Percentiles rank a stretch among this genome's conserved stretches.
Evolutionary conservation across 139 green algal genomes (phyloP).

Genomic region (Trebouxia sp.): DNA sequence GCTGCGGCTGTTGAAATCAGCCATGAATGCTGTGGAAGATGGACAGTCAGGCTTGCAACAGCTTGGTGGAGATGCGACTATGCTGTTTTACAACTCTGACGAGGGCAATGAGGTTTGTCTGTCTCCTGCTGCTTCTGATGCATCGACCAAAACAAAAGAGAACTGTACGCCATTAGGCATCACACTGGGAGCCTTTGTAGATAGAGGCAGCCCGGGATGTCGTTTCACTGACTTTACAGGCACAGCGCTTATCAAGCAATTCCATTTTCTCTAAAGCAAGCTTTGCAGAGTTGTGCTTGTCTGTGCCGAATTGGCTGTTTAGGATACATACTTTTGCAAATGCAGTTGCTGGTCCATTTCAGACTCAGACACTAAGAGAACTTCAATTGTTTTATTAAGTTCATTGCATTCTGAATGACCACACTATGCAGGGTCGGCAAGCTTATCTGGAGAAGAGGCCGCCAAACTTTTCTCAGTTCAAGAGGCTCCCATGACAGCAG

Average conservation of each 20-base stretch:
- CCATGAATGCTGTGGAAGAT: slow-evolving; percentile 96
- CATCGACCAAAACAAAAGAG: not conserved
- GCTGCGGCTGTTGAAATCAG: slow-evolving; percentile 89
- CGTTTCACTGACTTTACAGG: not conserved
- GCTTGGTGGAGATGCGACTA: slow-evolving; percentile 91
- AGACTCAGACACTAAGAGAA: too few species aligned
- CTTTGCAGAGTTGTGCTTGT: not conserved
- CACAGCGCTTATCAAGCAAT: not conserved
- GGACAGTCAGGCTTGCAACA: slow-evolving; percentile 93
- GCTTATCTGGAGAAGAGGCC: slow-evolving; percentile 87
- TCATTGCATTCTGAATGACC: not conserved
- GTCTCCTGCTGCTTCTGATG: not conserved
- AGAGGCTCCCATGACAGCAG: slow-evolving; percentile 71
- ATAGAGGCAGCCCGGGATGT: not conserved
- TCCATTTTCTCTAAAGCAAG: not conserved
- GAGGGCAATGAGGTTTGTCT: slow-evolving; percentile 86
- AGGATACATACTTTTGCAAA: too few species aligned
- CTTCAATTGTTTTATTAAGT: too few species aligned
- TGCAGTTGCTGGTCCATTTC: too few species aligned
- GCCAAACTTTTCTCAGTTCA: slow-evolving; percentile 93
- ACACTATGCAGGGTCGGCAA: slow-evolving; percentile 59
- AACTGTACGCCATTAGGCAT: not conserved
- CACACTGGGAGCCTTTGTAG: too few species aligned
- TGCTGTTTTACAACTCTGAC: slow-evolving; percentile 95
- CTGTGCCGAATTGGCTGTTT: not conserved